A percentile compares a stretch with the other conserved stretches of the same genome.
These are phyloP conservation scores for Gorgonomyces haynaldii DNA, from an alignment of 192 early-diverging fungal species.

Conservation along the genomic window DNA sequence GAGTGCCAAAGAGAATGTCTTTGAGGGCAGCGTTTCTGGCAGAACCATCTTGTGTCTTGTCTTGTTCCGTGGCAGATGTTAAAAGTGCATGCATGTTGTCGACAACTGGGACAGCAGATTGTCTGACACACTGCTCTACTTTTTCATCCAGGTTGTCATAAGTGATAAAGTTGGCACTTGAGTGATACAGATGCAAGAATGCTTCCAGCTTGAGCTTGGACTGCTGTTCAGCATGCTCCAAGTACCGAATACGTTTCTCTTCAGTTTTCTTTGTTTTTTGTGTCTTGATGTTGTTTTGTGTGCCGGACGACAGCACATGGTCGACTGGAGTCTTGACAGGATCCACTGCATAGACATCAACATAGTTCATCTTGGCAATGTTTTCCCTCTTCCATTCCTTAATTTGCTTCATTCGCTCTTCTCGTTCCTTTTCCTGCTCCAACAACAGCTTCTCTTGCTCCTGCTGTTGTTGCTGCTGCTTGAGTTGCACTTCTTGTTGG, in stretches of 20 bases:
- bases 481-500: neutral
- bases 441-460: neutral
- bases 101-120: neutral
- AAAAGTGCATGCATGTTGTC: neutral
- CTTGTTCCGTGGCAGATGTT: conserved; percentile 1
- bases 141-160: conserved; percentile 21
- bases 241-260: neutral
- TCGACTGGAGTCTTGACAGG: neutral
- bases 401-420: neutral
- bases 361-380: neutral
- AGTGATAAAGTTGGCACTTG: conserved; percentile 16
- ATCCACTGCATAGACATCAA: too few species aligned
- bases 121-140: conserved; percentile 6
- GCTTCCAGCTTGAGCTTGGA: conserved; percentile 10
- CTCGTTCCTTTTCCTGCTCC: neutral
- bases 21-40: too few species aligned
- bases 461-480: neutral
- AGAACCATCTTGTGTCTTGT: too few species aligned
- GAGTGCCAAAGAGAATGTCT: too few species aligned
- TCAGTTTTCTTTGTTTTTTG: neutral
- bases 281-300: neutral
- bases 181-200: conserved; percentile 22
- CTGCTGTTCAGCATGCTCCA: neutral
- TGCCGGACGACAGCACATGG: neutral
- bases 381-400: neutral